Percentiles rank a stretch among this genome's conserved stretches.
phyloP scores from a whole-genome alignment of 139 green algal species.

The Chlorella sp. region DNA sequence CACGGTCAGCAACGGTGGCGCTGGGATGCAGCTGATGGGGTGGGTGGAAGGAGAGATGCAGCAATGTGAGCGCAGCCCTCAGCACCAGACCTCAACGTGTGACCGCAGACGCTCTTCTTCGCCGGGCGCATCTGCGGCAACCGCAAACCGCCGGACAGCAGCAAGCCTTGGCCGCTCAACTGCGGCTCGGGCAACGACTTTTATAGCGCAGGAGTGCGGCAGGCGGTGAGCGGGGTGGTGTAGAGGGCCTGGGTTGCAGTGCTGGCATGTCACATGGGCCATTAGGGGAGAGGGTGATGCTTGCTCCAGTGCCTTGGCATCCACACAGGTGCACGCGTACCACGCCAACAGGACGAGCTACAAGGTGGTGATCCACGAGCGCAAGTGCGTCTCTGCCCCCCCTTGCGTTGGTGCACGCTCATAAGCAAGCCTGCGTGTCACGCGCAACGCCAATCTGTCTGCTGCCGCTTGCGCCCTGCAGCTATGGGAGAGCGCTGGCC shows the following conservation, averaged over 20 bases:
- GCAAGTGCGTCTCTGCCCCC: not conserved
- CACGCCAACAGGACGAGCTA: conserved; percentile 28
- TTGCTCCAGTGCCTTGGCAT: not conserved
- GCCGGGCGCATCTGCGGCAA: conserved; percentile 33
- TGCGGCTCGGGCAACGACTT: not conserved
- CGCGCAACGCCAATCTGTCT: no score
- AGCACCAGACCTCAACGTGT: no score
- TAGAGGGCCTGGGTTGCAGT: no score
- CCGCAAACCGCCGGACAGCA: not conserved
- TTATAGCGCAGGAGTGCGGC: not conserved
- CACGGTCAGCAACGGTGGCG: no score
- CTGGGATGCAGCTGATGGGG: no score
- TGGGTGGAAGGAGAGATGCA: no score
- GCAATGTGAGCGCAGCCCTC: no score
- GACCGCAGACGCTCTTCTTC: conserved; percentile 30
- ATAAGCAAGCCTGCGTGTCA: no score
- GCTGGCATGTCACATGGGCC: no score
- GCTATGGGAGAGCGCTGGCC: conserved; percentile 10
- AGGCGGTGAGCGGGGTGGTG: conserved; percentile 5
- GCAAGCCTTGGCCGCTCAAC: not conserved
- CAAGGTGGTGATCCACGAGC: not conserved
- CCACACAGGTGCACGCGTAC: conserved; percentile 18
- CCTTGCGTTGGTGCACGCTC: no score
- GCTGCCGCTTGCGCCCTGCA: not conserved
- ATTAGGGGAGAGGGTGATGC: no score